Evolutionary conservation across 257 asterid genomes (phyloP).

Genomic region (Penstemon newberryi): DNA sequence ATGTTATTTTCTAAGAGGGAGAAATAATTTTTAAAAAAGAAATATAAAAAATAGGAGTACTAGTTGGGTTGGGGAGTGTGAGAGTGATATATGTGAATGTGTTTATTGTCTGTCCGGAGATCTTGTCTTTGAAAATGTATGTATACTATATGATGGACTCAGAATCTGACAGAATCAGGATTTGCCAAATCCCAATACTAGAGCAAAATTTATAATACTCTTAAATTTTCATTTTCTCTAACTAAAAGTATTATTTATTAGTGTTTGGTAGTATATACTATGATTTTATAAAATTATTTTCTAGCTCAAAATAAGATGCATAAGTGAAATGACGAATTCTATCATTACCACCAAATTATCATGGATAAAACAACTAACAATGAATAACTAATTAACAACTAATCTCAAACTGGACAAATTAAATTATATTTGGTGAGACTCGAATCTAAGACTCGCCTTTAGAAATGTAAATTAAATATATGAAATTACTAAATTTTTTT

Average conservation of each 20-base stretch:
- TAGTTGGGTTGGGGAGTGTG: constrained; percentile 12
- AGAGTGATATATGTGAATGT: constrained; percentile 11
- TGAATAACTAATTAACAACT: too few relatives aligned
- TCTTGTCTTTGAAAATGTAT: constrained; percentile 32
- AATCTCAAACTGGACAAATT: too few relatives aligned
- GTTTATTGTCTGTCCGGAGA: constrained; percentile 31
- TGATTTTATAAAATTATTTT: too few relatives aligned
- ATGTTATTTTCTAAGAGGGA: background rate
- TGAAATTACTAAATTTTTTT: too few relatives aligned
- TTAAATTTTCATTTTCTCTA: background rate
- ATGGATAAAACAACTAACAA: too few relatives aligned
- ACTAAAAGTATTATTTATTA: background rate
- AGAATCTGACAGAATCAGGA: constrained; percentile 49
- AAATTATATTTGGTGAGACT: too few relatives aligned
- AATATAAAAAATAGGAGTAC: too few relatives aligned
- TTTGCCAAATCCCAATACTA: constrained; percentile 35
- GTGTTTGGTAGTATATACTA: background rate
- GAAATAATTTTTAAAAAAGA: background rate
- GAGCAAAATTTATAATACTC: background rate
- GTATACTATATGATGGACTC: background rate
- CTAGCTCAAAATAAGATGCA: too few relatives aligned
- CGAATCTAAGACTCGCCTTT: too few relatives aligned
- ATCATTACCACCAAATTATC: too few relatives aligned
- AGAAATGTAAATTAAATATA: too few relatives aligned
- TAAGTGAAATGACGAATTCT: too few relatives aligned